These are phyloP conservation scores for Blastobotrys capitulatus DNA, from an alignment of 1,139 yeast species.

Conservation along the genomic window DNA sequence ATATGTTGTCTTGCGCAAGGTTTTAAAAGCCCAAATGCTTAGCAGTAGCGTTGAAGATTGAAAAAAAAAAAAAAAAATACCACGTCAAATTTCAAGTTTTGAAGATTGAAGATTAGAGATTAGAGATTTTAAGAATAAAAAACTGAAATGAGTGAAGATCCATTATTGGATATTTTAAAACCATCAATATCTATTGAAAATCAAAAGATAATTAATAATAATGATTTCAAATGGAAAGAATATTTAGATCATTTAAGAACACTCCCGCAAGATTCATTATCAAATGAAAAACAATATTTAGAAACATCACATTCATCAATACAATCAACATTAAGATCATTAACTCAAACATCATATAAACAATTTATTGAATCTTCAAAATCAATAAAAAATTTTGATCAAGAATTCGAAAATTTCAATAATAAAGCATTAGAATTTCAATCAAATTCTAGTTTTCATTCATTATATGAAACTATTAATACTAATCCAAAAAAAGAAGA, in stretches of 20 bases:
- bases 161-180: constrained; percentile 24
- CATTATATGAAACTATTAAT: not conserved
- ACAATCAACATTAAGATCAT: constrained; percentile 20
- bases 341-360: constrained; percentile 22
- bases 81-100: no score
- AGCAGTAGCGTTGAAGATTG: no score
- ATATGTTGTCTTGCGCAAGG: no score
- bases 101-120: no score
- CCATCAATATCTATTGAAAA: constrained; percentile 20
- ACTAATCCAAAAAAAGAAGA: not conserved
- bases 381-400: constrained; percentile 16
- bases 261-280: constrained; percentile 20
- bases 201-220: constrained; percentile 7
- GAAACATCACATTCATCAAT: constrained; percentile 19
- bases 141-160: constrained; percentile 19
- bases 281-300: constrained; percentile 19
- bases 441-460: not conserved
- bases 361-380: constrained; percentile 22
- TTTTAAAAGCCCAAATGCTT: no score
- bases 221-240: constrained; percentile 10
- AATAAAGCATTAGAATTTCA: not conserved
- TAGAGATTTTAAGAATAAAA: no score
- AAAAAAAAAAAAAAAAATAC: no score
- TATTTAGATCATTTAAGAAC: constrained; percentile 23
- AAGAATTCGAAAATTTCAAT: constrained; percentile 18